A percentile compares a stretch with the other conserved stretches of the same genome.
Conservation (phyloP, 441 rosid species). For the Eruca vesicaria region DNA sequence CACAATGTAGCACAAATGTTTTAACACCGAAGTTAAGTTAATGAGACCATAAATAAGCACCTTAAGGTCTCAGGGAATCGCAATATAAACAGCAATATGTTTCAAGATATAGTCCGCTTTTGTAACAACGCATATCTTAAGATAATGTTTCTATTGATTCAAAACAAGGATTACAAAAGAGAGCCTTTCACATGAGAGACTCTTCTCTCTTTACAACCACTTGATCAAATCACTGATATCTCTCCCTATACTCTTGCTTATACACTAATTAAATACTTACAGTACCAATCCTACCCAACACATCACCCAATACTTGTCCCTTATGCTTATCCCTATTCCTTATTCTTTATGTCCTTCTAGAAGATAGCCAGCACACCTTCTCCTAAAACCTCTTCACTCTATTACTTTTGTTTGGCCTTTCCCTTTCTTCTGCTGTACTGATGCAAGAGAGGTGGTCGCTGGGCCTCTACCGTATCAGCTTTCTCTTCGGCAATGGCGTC, state of each 20-base stretch:
- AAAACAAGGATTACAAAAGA: neutral
- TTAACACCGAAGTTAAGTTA: neutral
- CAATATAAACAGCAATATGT: too few species aligned
- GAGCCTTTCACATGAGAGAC: neutral
- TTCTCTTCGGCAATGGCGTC: neutral
- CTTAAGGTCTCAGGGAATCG: too few species aligned
- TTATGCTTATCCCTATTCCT: too few species aligned
- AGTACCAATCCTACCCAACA: neutral
- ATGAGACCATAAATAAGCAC: too few species aligned
- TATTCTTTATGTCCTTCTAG: too few species aligned
- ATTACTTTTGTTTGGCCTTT: neutral
- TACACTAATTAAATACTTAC: neutral
- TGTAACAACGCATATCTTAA: neutral
- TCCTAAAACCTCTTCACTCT: neutral
- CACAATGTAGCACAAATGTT: too few species aligned
- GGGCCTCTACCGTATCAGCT: neutral
- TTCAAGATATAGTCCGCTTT: neutral
- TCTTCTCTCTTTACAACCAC: neutral
- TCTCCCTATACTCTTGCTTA: neutral
- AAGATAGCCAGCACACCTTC: too few species aligned
- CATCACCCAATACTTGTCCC: too few species aligned
- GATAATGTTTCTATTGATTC: neutral
- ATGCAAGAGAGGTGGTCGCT: neutral
- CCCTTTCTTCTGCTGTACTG: neutral
- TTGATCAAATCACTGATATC: neutral